Conservation (phyloP, 306 rosid species). For the Fragaria nilgerrensis region DNA sequence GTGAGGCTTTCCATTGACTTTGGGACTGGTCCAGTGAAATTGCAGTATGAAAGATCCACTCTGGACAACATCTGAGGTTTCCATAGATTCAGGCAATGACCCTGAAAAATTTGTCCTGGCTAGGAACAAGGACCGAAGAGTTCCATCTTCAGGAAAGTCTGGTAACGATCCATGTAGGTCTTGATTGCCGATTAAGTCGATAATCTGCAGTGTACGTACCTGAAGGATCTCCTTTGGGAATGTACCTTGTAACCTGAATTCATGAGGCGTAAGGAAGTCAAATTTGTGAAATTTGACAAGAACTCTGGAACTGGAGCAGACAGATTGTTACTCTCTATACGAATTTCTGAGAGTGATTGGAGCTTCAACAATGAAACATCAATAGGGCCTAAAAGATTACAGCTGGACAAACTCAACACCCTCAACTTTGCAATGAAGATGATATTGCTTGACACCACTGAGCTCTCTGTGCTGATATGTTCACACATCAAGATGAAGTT, state of each 20-base stretch:
- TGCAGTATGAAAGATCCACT: too few relatives aligned
- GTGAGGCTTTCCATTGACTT: too few relatives aligned
- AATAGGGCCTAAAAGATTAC: slow-evolving; percentile 28
- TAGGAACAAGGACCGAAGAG: background rate
- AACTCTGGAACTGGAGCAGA: slow-evolving; percentile 20
- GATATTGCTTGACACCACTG: slow-evolving; percentile 43
- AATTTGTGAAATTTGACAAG: slow-evolving; percentile 17
- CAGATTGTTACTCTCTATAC: background rate
- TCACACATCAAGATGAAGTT: slow-evolving; percentile 48
- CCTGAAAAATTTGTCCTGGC: slow-evolving; percentile 1
- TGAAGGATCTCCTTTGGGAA: slow-evolving; percentile 19
- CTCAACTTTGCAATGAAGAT: slow-evolving; percentile 25
- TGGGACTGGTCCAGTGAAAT: too few relatives aligned
- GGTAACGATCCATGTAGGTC: slow-evolving; percentile 19
- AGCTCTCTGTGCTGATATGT: slow-evolving; percentile 34
- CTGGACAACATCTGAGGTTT: background rate
- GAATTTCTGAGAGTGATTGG: slow-evolving; percentile 28
- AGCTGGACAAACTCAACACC: slow-evolving; percentile 30
- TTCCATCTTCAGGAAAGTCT: background rate
- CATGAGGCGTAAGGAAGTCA: slow-evolving; percentile 26
- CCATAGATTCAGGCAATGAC: slow-evolving; percentile 18
- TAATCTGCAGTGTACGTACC: slow-evolving; percentile 3
- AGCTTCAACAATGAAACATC: slow-evolving; percentile 24
- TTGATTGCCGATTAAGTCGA: background rate
- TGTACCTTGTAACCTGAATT: background rate